Percentiles rank a stretch among this genome's conserved stretches.
phyloP scores from a whole-genome alignment of 2,329 filamentous ascomycete genomes.

The Pyrenophora seminiperda region DNA sequence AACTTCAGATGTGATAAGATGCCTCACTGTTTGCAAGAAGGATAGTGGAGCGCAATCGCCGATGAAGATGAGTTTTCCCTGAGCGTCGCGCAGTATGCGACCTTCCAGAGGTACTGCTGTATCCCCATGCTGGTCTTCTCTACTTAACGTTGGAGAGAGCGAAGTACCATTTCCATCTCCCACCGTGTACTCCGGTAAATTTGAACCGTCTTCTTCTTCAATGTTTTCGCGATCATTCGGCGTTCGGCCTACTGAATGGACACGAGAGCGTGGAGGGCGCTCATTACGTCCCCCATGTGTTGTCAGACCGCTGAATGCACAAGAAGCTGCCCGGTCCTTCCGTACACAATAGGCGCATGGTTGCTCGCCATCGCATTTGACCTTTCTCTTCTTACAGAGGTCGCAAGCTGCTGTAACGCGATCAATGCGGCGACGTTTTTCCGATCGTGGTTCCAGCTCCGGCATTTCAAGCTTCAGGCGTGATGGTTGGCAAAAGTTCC shows the following conservation, averaged over 20 bases:
- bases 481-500: constrained; percentile 5
- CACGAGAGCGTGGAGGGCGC: constrained; percentile 1
- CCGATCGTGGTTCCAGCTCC: constrained; percentile 9
- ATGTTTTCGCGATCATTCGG: constrained; percentile 13
- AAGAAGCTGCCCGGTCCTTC: constrained; percentile 50
- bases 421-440: constrained; percentile 34
- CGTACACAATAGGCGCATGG: constrained; percentile 58
- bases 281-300: constrained; percentile 26
- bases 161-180: constrained; percentile 14
- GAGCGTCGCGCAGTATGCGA: constrained; percentile 57
- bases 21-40: constrained; percentile 59
- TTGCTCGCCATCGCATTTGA: constrained; percentile 59
- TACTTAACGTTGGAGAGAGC: constrained; percentile 30
- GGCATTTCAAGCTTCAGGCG: neutral
- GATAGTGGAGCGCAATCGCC: constrained; percentile 60
- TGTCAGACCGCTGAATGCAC: constrained; percentile 49
- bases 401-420: constrained; percentile 39
- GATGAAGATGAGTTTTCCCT: constrained; percentile 61
- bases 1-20: constrained; percentile 52
- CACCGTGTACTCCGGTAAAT: constrained; percentile 12
- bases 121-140: constrained; percentile 48
- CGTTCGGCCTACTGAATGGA: constrained; percentile 4
- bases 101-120: constrained; percentile 52
- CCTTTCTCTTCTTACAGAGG: constrained; percentile 43
- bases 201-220: neutral